phyloP scores from a whole-genome alignment of 1,284 basidiomycete species.

The Trametes polyzona region DNA sequence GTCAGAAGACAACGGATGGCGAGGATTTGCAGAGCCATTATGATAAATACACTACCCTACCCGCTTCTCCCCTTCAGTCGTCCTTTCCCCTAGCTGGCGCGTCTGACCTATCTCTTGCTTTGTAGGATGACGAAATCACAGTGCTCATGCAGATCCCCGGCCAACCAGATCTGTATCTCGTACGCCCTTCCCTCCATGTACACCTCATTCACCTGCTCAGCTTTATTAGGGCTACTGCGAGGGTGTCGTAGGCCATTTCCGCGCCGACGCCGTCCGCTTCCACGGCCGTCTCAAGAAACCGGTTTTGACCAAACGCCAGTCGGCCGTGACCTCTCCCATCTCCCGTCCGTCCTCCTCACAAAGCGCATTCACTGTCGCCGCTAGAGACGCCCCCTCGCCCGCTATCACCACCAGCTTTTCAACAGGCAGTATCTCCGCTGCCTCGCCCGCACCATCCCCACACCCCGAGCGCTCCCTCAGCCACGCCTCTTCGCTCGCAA shows the following conservation, averaged over 20 bases:
- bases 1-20: no score
- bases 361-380: slow-evolving; percentile 25
- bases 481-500: slow-evolving; percentile 28
- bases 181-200: slow-evolving; percentile 40
- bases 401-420: slow-evolving; percentile 19
- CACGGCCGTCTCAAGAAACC: slow-evolving; percentile 81
- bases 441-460: slow-evolving; percentile 2
- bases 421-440: slow-evolving; percentile 7
- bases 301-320: slow-evolving; percentile 69
- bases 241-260: slow-evolving; percentile 87
- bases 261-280: slow-evolving; percentile 70
- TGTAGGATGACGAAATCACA: slow-evolving; percentile 77
- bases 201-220: background rate
- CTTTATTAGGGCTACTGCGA: slow-evolving; percentile 65
- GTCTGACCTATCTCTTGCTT: background rate
- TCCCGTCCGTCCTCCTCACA: slow-evolving; percentile 33
- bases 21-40: no score
- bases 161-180: slow-evolving; percentile 60
- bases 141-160: slow-evolving; percentile 78
- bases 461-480: slow-evolving; percentile 24
- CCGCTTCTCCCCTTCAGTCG: background rate
- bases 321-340: slow-evolving; percentile 32
- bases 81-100: background rate
- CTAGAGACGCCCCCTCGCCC: slow-evolving; percentile 22
- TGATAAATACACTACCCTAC: no score